phyloP scores from a whole-genome alignment of 176 grass and related monocot species.

The Ensete glaucum region DNA sequence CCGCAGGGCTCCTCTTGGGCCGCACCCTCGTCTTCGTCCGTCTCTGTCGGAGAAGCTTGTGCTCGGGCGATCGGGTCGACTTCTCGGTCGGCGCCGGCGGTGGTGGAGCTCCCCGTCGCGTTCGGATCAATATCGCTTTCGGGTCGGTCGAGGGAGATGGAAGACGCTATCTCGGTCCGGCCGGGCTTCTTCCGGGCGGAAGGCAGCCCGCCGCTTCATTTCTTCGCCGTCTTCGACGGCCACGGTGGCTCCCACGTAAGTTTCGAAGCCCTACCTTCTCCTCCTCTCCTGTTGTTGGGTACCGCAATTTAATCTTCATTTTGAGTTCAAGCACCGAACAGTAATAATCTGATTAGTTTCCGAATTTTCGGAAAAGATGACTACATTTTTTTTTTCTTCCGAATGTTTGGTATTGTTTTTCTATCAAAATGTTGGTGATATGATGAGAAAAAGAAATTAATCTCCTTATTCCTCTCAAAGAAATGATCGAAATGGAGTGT shows the following conservation, averaged over 20 bases:
- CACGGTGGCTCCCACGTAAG: conserved; percentile 68
- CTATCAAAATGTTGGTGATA: no score
- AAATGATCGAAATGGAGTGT: no score
- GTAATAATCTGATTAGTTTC: no score
- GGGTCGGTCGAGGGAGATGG: conserved; percentile 59
- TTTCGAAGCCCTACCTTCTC: background rate
- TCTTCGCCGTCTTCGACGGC: conserved; percentile 91
- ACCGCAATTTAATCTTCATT: background rate
- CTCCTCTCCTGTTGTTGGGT: background rate
- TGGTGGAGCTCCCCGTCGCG: conserved; percentile 8
- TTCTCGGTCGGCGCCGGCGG: background rate
- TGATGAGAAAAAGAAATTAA: no score
- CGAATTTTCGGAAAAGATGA: no score
- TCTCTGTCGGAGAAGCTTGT: background rate
- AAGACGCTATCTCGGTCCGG: conserved; percentile 58
- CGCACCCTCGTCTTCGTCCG: background rate
- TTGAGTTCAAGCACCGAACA: background rate
- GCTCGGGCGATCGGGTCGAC: background rate
- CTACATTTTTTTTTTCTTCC: no score
- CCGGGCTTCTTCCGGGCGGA: conserved; percentile 32
- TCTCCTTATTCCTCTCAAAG: no score
- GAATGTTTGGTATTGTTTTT: no score
- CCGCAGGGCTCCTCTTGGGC: background rate
- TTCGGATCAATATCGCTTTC: conserved; percentile 55
- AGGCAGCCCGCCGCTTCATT: conserved; percentile 47